Percentiles rank a stretch among this genome's conserved stretches.
These are phyloP conservation scores for Fusarium stilboides DNA, from an alignment of 2,329 filamentous ascomycete genomes.

Conservation along the genomic window DNA sequence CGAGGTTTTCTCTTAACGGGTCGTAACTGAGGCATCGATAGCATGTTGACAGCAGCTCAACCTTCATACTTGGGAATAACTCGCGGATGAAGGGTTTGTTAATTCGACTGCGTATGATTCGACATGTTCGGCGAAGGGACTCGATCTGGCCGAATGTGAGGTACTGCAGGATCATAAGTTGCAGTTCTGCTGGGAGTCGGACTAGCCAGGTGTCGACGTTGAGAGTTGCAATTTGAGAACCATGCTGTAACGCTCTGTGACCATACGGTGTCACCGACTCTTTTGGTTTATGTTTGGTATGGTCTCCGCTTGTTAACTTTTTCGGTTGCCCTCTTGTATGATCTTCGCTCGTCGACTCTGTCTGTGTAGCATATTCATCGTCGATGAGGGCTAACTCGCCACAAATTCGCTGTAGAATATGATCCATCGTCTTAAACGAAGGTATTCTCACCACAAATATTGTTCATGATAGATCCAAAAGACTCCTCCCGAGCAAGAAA, in stretches of 20 bases:
- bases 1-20: slow-evolving; percentile 50
- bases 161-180: slow-evolving; percentile 58
- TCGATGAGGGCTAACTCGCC: not conserved
- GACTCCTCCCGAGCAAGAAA: not conserved
- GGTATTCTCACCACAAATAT: not conserved
- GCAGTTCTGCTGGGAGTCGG: slow-evolving; percentile 60
- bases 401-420: slow-evolving; percentile 10
- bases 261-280: not conserved
- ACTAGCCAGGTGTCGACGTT: slow-evolving; percentile 46
- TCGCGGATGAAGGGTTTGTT: slow-evolving; percentile 54
- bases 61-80: slow-evolving; percentile 55
- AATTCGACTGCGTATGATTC: slow-evolving; percentile 55
- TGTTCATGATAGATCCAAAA: slow-evolving; percentile 1
- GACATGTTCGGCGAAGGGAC: slow-evolving; percentile 59
- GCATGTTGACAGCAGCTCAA: slow-evolving; percentile 58
- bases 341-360: not conserved
- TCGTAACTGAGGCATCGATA: slow-evolving; percentile 57
- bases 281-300: not conserved
- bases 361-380: not conserved
- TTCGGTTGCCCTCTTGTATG: not conserved
- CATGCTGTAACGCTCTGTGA: accelerated
- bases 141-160: slow-evolving; percentile 62
- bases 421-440: slow-evolving; percentile 5
- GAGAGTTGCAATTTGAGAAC: not conserved
- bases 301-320: not conserved